These are phyloP conservation scores for Cordyceps javanica DNA, from an alignment of 2,329 filamentous ascomycete genomes.

Conservation along the genomic window DNA sequence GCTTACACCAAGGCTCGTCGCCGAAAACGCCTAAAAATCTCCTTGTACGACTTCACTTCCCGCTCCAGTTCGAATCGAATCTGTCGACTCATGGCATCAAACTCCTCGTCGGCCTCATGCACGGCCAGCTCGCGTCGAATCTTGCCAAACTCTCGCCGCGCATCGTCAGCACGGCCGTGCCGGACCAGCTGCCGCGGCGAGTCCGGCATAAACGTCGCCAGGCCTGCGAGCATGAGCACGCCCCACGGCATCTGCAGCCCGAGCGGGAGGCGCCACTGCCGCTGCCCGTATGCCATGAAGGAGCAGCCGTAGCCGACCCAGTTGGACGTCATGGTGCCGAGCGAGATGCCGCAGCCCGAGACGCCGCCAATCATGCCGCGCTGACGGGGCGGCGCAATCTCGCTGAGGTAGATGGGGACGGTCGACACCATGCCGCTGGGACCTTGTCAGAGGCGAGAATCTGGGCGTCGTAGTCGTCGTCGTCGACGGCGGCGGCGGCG, in stretches of 20 bases:
- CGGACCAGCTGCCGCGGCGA: conserved; percentile 38
- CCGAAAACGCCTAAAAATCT: conserved; percentile 46
- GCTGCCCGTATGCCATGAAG: conserved; percentile 41
- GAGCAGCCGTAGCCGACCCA: conserved; percentile 52
- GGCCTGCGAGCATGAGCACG: conserved; percentile 45
- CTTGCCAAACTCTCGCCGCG: conserved; percentile 39
- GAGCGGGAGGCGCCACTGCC: conserved; percentile 50
- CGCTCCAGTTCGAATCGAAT: conserved; percentile 52
- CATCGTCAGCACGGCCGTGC: conserved; percentile 40
- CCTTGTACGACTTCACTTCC: conserved; percentile 44
- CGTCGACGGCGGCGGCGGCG: too few species aligned
- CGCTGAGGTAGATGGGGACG: conserved; percentile 49
- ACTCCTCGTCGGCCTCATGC: conserved; percentile 43
- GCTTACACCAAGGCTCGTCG: conserved; percentile 43
- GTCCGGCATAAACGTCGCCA: conserved; percentile 12
- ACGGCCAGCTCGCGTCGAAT: conserved; percentile 40
- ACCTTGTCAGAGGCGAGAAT: not conserved
- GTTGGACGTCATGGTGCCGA: conserved; percentile 51
- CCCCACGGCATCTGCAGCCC: conserved; percentile 52
- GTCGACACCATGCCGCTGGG: conserved; percentile 41
- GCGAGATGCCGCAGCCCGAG: conserved; percentile 47
- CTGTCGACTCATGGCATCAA: conserved; percentile 46
- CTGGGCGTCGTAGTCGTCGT: too few species aligned
- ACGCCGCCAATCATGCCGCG: conserved; percentile 49
- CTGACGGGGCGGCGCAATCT: conserved; percentile 42